Base-by-base conservation (phyloP, 2,329 filamentous ascomycete species). In the Talaromyces piceae region DNA sequence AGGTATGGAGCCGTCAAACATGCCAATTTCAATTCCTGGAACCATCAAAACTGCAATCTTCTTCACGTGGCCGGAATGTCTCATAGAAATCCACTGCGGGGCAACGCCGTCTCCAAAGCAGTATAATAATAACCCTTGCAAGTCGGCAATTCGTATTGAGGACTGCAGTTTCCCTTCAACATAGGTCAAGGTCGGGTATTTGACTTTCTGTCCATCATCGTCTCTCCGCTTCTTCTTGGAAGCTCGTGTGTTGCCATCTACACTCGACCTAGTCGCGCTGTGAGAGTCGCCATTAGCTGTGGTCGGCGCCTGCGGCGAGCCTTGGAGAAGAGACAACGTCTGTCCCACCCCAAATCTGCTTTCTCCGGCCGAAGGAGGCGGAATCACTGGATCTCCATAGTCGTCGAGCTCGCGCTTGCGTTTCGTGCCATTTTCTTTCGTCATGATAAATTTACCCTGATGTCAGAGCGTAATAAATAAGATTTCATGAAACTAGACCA, bases 11-110 rank as follows among this genome's bases (percentile, higher is more conserved):
- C 80, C 77, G 66, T 86, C 81, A 71, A 97, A 95, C 87, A 97
- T 93, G 56, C 83, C 86, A 61, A 88, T 81, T 64, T 97, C 91
- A 22, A 98, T 72, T 0, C 93, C 93, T 9, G 93, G 93, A 9
- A 96, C 83, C 87, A 96, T 91, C 58, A 98, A 73, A 37, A 88
- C 81, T 26, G 97, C 91, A 26, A 94, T 86, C 70, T 93, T 94
- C 51, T 72, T 71, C 37, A 84, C 75, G 54, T 74, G 71, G 16
- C 67, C 69, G 41, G 77, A 77, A 62, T 83, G 77, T 55, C 74
- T 75, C 52, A 84, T 70, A 26, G 80, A 77, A 13, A 82, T 76
- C 81, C 81, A 84, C 61, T 82, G 79, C n/a, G 81, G 81, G 23
- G 78, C 77, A 27, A 74, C 69, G 7, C 76, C 79, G 59, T 83